These are phyloP conservation scores for Coemansia reversa DNA, from an alignment of 192 early-diverging fungal species.

Conservation along the genomic window DNA sequence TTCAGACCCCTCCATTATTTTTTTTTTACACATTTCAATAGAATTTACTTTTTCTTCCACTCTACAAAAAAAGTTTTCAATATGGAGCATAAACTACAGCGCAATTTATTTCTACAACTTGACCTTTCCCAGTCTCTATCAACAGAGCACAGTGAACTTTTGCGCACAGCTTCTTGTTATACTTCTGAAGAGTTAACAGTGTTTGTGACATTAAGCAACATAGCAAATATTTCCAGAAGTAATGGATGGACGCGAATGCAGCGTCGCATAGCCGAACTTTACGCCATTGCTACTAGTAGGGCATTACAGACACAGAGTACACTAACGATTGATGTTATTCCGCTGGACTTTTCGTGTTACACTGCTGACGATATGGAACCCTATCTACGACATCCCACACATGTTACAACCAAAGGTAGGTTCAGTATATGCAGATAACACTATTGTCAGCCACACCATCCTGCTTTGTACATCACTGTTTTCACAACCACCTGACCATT, in stretches of 20 bases:
- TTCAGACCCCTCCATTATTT: background rate
- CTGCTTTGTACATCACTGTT: background rate
- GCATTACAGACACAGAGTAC: slow-evolving; percentile 11
- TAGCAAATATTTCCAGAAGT: background rate
- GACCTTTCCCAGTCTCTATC: slow-evolving; percentile 17
- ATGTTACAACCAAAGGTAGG: slow-evolving; percentile 19
- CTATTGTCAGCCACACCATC: background rate
- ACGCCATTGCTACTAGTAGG: slow-evolving; percentile 23
- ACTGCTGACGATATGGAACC: slow-evolving; percentile 38
- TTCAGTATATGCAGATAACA: background rate
- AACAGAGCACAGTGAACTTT: slow-evolving; percentile 13
- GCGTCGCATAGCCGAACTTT: slow-evolving; percentile 46
- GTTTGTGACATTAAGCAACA: slow-evolving; percentile 22
- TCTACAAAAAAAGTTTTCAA: background rate
- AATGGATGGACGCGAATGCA: slow-evolving; percentile 49
- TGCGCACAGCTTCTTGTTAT: slow-evolving; percentile 22
- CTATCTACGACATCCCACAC: slow-evolving; percentile 16
- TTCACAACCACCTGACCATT: background rate
- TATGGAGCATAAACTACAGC: slow-evolving; percentile 21
- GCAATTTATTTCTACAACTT: slow-evolving; percentile 29
- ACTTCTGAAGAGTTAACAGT: slow-evolving; percentile 37
- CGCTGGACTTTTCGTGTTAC: slow-evolving; percentile 47
- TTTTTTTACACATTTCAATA: background rate
- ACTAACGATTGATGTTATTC: slow-evolving; percentile 26
- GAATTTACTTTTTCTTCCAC: background rate